A percentile compares a stretch with the other conserved stretches of the same genome.
Evolutionary conservation across 495 filamentous ascomycete species (phyloP).

Genomic region (Aspergillus ostianus): DNA sequence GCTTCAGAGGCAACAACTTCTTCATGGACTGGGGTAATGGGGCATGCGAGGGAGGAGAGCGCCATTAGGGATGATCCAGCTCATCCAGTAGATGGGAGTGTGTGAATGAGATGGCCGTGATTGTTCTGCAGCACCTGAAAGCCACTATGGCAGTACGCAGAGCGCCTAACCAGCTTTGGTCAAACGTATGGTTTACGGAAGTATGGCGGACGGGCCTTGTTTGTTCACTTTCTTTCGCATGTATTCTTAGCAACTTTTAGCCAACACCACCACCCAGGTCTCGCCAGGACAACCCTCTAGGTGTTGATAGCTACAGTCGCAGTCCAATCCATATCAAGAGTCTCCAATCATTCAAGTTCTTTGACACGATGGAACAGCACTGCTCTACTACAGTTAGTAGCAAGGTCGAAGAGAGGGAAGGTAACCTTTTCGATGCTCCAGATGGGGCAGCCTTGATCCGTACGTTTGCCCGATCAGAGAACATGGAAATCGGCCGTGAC

Average conservation of each 20-base stretch:
- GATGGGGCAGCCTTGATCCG: slow-evolving; percentile 44
- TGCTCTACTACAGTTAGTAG: not conserved
- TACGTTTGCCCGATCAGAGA: slow-evolving; percentile 18
- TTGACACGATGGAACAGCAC: not conserved
- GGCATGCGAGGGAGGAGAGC: not conserved
- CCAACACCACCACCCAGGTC: not conserved
- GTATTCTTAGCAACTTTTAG: not conserved
- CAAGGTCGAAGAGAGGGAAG: slow-evolving; percentile 9
- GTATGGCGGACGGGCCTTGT: not conserved
- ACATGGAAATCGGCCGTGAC: not conserved
- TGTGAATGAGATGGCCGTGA: not conserved
- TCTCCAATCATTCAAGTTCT: not conserved
- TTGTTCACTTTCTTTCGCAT: not conserved
- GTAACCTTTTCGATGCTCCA: slow-evolving; percentile 46
- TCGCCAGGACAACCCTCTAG: not conserved
- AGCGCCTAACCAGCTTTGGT: not conserved
- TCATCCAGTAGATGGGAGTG: slow-evolving; percentile 1
- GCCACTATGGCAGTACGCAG: not conserved
- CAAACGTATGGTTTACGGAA: not conserved
- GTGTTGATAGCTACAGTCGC: not conserved
- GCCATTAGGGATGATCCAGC: slow-evolving; percentile 6
- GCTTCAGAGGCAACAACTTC: slow-evolving; percentile 24
- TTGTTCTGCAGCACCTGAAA: not conserved
- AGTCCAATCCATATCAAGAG: not conserved
- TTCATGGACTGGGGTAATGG: slow-evolving; percentile 15